A percentile compares a stretch with the other conserved stretches of the same genome.
Evolutionary conservation across 75 land plant species (phyloP).

Genomic region (Pinus taeda): DNA sequence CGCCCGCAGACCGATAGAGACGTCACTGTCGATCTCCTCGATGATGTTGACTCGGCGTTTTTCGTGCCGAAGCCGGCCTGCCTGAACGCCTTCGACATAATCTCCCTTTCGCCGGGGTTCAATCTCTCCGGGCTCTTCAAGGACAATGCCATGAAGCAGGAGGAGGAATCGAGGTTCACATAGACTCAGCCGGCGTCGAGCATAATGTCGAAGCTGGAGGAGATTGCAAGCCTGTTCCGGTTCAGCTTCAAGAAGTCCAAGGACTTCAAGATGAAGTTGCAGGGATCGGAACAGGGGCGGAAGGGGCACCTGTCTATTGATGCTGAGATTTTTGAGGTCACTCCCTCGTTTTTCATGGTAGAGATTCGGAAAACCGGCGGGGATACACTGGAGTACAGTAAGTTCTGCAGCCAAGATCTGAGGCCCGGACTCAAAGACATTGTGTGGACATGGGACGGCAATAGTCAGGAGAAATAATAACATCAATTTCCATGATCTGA

Average conservation of each 20-base stretch:
- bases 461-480: neutral
- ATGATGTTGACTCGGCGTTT: neutral
- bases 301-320: slow-evolving; percentile 26
- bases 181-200: slow-evolving; percentile 20
- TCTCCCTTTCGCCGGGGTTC: slow-evolving; percentile 35
- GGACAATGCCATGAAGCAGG: slow-evolving; percentile 3
- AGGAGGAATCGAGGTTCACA: slow-evolving; percentile 33
- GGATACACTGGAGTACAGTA: slow-evolving; percentile 32
- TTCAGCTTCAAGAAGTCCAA: slow-evolving; percentile 28
- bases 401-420: slow-evolving; percentile 19
- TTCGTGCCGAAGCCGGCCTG: slow-evolving; percentile 15
- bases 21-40: neutral
- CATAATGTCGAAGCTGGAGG: slow-evolving; percentile 35
- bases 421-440: slow-evolving; percentile 33
- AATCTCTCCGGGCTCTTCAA: slow-evolving; percentile 39
- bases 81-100: slow-evolving; percentile 42
- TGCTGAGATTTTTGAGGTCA: slow-evolving; percentile 44
- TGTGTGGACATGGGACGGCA: slow-evolving; percentile 29
- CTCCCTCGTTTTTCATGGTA: slow-evolving; percentile 33
- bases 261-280: slow-evolving; percentile 30
- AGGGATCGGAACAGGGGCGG: slow-evolving; percentile 21
- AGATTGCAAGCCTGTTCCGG: slow-evolving; percentile 18
- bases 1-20: neutral
- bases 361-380: slow-evolving; percentile 37
- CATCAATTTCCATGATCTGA: too few species aligned